Evolutionary conservation across 2,329 filamentous ascomycete genomes (phyloP).

Genomic region (Penicillium griseofulvum): DNA sequence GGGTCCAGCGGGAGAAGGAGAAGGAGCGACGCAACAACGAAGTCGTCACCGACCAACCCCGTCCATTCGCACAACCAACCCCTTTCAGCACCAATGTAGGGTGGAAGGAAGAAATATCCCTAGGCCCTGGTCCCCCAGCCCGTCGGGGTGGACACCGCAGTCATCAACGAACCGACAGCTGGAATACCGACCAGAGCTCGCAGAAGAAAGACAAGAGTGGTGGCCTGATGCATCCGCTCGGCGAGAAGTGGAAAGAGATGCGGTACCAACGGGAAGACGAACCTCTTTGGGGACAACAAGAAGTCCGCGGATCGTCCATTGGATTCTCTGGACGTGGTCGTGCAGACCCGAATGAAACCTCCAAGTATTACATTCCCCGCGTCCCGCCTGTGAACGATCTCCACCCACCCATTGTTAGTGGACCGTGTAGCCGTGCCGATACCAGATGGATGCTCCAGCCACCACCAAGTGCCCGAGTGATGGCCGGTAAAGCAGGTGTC

Average conservation of each 20-base stretch:
- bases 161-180: constrained; percentile 57
- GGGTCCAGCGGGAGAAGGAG: constrained; percentile 64
- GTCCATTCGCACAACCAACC: constrained; percentile 69
- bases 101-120: constrained; percentile 81
- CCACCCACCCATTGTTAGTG: constrained; percentile 79
- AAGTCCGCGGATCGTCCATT: constrained; percentile 55
- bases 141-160: constrained; percentile 52
- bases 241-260: constrained; percentile 71
- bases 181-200: constrained; percentile 47
- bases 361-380: constrained; percentile 59
- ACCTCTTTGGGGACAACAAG: constrained; percentile 76
- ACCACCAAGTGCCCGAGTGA: constrained; percentile 82
- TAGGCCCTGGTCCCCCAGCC: constrained; percentile 73
- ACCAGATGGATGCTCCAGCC: constrained; percentile 91
- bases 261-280: constrained; percentile 87
- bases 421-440: constrained; percentile 65
- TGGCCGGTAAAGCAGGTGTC: constrained; percentile 72
- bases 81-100: constrained; percentile 85
- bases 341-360: constrained; percentile 36
- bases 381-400: constrained; percentile 81
- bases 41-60: constrained; percentile 62
- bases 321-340: constrained; percentile 44
- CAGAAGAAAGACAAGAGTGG: constrained; percentile 49
- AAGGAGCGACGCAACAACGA: constrained; percentile 61
- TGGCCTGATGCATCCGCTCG: constrained; percentile 33